Percentiles rank a stretch among this genome's conserved stretches.
These are phyloP conservation scores for Cercophora sp. DNA, from an alignment of 495 filamentous ascomycete species.

Conservation along the genomic window DNA sequence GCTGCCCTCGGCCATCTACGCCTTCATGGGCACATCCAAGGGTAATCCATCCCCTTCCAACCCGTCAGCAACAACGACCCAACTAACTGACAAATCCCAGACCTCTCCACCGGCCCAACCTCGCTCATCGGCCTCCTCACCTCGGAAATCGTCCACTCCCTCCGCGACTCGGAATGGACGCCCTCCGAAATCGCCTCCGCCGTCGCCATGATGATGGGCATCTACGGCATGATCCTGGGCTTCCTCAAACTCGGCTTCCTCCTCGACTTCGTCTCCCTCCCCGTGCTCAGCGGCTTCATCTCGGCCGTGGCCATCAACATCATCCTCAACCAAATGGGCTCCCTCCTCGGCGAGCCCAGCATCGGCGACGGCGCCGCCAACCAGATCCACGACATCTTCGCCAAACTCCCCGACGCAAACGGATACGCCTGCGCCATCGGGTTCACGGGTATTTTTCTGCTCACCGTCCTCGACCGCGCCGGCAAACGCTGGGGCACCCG, in stretches of 20 bases:
- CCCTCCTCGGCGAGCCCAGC: constrained; percentile 40
- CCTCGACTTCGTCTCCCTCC: constrained; percentile 49
- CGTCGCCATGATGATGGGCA: constrained; percentile 48
- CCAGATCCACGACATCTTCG: constrained; percentile 42
- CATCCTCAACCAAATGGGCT: constrained; percentile 43
- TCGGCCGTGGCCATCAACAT: constrained; percentile 48
- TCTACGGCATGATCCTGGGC: constrained; percentile 47
- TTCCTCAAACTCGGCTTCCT: constrained; percentile 50
- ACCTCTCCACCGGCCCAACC: constrained; percentile 49
- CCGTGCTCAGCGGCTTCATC: constrained; percentile 49
- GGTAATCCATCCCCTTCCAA: constrained; percentile 24
- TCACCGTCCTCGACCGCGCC: constrained; percentile 40
- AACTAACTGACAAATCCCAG: constrained; percentile 16
- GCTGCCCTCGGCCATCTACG: constrained; percentile 47
- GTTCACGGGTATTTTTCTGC: constrained; percentile 41
- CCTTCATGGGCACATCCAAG: constrained; percentile 55
- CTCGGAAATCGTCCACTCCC: constrained; percentile 41
- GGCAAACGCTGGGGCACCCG: constrained; percentile 45
- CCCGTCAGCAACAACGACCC: not conserved
- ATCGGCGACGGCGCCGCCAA: constrained; percentile 38
- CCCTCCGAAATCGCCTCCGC: constrained; percentile 44
- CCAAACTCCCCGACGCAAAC: constrained; percentile 36
- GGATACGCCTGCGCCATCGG: constrained; percentile 44
- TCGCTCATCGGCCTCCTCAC: constrained; percentile 50
- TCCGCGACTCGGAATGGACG: constrained; percentile 33